These are phyloP conservation scores for Albatrellus ellisii DNA, from an alignment of 768 basidiomycete species.

Conservation along the genomic window DNA sequence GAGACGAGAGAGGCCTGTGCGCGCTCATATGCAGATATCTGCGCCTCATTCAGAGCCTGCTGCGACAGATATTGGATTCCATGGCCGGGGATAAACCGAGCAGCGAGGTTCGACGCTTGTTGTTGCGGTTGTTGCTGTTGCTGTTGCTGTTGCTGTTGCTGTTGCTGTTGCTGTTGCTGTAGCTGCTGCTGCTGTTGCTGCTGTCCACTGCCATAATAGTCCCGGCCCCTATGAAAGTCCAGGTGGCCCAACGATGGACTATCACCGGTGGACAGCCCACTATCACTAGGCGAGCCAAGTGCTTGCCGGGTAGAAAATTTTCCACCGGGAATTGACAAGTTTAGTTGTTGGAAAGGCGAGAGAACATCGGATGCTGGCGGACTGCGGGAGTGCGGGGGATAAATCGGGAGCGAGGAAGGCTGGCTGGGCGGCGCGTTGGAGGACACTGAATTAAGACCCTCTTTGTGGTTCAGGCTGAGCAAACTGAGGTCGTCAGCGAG, in stretches of 20 bases:
- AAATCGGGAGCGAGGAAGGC: conserved; percentile 66
- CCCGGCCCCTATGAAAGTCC: conserved; percentile 31
- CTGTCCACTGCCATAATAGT: conserved; percentile 13
- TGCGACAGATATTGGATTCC: conserved; percentile 45
- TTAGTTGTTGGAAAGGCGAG: conserved; percentile 48
- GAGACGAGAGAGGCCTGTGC: conserved; percentile 27
- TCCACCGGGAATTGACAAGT: conserved; percentile 40
- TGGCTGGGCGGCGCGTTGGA: conserved; percentile 47
- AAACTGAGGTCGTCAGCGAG: conserved; percentile 57
- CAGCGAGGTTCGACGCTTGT: conserved; percentile 28
- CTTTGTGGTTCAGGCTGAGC: conserved; percentile 43
- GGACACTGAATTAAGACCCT: conserved; percentile 25
- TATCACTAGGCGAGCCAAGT: conserved; percentile 50
- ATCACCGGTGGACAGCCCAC: conserved; percentile 35
- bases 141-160: conserved; percentile 16
- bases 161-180: conserved; percentile 17
- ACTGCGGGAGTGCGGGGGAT: conserved; percentile 54
- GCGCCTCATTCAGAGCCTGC: conserved; percentile 16
- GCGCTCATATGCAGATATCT: not conserved
- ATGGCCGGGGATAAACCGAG: conserved; percentile 52
- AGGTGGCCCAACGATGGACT: conserved; percentile 34
- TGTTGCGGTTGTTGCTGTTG: conserved; percentile 16
- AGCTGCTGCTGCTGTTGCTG: conserved; percentile 17
- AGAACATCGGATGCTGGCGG: conserved; percentile 39
- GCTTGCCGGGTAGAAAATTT: conserved; percentile 34